Percentiles rank a stretch among this genome's conserved stretches.
Conservation (phyloP, 2,329 filamentous ascomycete genomes). For the Dothideomycetidae sp. region DNA sequence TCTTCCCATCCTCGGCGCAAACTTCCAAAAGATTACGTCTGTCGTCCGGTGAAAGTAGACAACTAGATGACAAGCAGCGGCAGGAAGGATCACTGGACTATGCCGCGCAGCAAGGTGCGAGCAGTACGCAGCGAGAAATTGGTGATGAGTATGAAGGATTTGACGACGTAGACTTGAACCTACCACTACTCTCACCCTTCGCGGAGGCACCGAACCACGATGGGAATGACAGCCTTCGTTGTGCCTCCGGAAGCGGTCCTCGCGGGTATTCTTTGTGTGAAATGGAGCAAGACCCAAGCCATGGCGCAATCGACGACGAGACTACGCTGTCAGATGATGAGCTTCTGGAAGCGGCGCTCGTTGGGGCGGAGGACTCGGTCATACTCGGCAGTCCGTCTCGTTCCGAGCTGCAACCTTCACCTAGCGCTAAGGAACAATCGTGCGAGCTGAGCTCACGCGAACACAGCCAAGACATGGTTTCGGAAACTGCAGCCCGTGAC, state of each 20-base stretch:
- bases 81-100: too few relatives aligned
- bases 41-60: too few relatives aligned
- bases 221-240: too few relatives aligned
- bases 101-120: too few relatives aligned
- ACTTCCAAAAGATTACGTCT: too few relatives aligned
- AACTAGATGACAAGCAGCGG: too few relatives aligned
- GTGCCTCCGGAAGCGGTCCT: too few relatives aligned
- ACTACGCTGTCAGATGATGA: slow-evolving; percentile 11
- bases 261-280: too few relatives aligned
- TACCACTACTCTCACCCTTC: too few relatives aligned
- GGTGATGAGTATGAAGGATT: background rate
- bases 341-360: slow-evolving; percentile 12
- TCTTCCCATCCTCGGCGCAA: background rate
- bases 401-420: background rate
- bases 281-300: background rate
- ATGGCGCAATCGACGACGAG: slow-evolving; percentile 1
- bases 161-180: background rate
- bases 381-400: slow-evolving; percentile 1
- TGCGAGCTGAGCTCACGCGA: too few relatives aligned
- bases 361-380: slow-evolving; percentile 12
- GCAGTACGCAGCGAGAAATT: too few relatives aligned
- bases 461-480: background rate
- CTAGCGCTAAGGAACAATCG: background rate
- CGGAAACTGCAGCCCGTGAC: background rate
- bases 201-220: too few relatives aligned